Evolutionary conservation across 805 yeast species (phyloP).

Genomic region (Nakazawaea pomicola): DNA sequence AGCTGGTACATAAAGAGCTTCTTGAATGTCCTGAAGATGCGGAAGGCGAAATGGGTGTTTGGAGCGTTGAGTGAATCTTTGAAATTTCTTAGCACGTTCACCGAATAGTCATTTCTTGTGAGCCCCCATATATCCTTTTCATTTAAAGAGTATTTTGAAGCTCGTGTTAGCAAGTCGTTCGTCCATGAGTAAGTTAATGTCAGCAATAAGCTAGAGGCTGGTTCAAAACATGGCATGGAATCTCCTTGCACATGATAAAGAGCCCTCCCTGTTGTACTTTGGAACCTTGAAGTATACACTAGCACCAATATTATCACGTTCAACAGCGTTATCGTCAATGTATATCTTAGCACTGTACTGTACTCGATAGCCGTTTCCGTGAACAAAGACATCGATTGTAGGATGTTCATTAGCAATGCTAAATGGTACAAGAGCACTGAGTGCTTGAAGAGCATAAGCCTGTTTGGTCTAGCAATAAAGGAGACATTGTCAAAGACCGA

Average conservation of each 20-base stretch:
- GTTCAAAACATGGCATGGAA: constrained; percentile 71
- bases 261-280: constrained; percentile 52
- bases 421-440: neutral
- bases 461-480: neutral
- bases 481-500: no score
- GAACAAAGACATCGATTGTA: neutral
- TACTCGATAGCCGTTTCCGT: neutral
- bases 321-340: constrained; percentile 14
- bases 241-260: constrained; percentile 41
- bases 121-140: constrained; percentile 81
- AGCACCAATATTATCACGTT: constrained; percentile 39
- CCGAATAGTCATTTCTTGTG: constrained; percentile 72
- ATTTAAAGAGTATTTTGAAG: constrained; percentile 35
- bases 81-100: constrained; percentile 58
- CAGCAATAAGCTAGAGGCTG: constrained; percentile 53
- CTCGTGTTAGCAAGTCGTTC: constrained; percentile 48
- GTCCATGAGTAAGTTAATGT: constrained; percentile 75
- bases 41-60: constrained; percentile 26
- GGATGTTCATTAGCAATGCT: no score
- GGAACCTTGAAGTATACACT: constrained; percentile 54
- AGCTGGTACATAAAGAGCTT: constrained; percentile 59
- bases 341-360: no score
- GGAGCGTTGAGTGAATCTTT: constrained; percentile 39
- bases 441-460: neutral
- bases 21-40: constrained; percentile 59